Evolutionary conservation across 179 eudicot genomes (phyloP), one percentile per base, ranked within the genome.

Genomic region (Spergularia azorica): DNA sequence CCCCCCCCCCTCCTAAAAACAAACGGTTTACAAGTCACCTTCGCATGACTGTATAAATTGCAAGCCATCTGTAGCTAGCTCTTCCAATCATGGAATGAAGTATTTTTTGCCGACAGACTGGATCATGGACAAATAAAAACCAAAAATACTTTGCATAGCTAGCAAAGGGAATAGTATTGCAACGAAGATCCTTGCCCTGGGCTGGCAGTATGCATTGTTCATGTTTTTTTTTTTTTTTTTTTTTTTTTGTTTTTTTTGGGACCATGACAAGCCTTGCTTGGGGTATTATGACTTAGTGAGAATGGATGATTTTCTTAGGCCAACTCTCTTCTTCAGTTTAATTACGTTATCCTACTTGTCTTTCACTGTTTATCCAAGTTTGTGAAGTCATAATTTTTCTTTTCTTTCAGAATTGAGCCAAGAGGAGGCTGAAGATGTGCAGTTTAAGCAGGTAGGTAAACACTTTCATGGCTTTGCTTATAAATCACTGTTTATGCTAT

Each of bases 351-450:
- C 32, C 32, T 26, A 26, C 32, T 26, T 26, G 32, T 26, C 32
- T 54, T n/a, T 15, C 65, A 56, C 38, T 63, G 50, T 54, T 59
- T 48, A 80, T 61, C 48, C 50, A 66, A 66, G 50, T 63, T 63
- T 59, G 12, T 70, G 18, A 59, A 20, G 14, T 72, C 10, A 18
- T 50, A 39, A 18, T 38, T 43, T 71, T 75, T 50, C 76, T 70
- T 18, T 89, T 83, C 32, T 26, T 1, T 56, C 93, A 95, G 98
- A 88, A 51, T 77, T 95, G 89, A 90, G 88, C 85, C 82, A 78
- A 77, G 97, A 95, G 69, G 98, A 95, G 88, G 63, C 78, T 72
- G 95, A 93, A 80, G 97, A 93, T 75, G 95, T 93, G 72, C 89
- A 77, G 36, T 92, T 95, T 76, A 95, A 91, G 90, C 93, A 81